These are phyloP conservation scores for Xylariaceae sp. DNA, from an alignment of 2,329 filamentous ascomycete genomes.

Conservation along the genomic window DNA sequence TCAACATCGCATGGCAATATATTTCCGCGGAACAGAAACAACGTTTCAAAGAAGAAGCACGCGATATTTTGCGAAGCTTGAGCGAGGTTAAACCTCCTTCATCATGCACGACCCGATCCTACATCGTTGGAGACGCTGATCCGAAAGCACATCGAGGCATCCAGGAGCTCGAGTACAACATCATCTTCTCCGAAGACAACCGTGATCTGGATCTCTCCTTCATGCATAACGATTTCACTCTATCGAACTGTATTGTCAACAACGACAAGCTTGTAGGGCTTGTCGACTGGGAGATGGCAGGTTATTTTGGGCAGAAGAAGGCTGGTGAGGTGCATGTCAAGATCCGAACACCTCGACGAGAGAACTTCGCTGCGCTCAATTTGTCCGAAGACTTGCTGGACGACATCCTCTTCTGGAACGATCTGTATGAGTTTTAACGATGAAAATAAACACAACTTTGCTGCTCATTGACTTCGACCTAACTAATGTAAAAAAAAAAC, in stretches of 20 bases:
- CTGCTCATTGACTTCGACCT: no score
- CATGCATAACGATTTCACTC: slow-evolving; percentile 18
- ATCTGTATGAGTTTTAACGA: slow-evolving; percentile 9
- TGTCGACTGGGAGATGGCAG: slow-evolving; percentile 20
- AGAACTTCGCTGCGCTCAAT: slow-evolving; percentile 12
- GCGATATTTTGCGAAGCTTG: slow-evolving; percentile 12
- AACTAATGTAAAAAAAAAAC: no score
- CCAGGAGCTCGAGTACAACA: slow-evolving; percentile 5
- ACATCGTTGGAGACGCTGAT: slow-evolving; percentile 10
- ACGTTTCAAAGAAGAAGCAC: slow-evolving; percentile 17
- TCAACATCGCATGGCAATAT: slow-evolving; percentile 19
- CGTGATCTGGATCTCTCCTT: slow-evolving; percentile 13
- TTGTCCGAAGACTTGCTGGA: slow-evolving; percentile 8
- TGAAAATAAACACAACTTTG: no score
- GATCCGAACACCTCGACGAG: slow-evolving; percentile 8
- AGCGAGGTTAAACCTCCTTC: slow-evolving; percentile 1
- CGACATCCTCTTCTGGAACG: slow-evolving; percentile 15
- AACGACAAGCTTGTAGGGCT: slow-evolving; percentile 19
- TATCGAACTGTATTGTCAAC: slow-evolving; percentile 20
- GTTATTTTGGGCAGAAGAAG: slow-evolving; percentile 11
- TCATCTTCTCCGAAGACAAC: slow-evolving; percentile 9
- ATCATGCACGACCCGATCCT: background rate
- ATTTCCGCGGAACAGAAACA: slow-evolving; percentile 12
- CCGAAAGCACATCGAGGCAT: slow-evolving; percentile 4
- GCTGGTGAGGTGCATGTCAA: slow-evolving; percentile 6